These are phyloP conservation scores for Eucalyptus melliodora DNA, from an alignment of 345 rosid genomes.

Conservation along the genomic window DNA sequence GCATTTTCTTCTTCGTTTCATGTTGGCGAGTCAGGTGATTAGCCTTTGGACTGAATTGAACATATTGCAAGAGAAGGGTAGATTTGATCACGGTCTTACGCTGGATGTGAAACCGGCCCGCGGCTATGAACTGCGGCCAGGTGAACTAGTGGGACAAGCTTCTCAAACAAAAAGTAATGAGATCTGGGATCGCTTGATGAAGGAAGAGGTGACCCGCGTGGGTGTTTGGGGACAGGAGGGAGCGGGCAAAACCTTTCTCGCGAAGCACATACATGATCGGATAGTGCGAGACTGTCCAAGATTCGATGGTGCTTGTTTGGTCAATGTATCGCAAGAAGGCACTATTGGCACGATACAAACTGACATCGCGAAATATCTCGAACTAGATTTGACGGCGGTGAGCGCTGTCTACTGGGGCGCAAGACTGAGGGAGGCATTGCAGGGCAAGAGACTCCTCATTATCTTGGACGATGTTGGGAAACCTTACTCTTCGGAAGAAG, in stretches of 20 bases:
- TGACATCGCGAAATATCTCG: not conserved
- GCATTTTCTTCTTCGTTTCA: not conserved
- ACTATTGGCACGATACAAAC: not conserved
- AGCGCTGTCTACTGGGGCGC: not conserved
- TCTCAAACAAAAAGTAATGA: not conserved
- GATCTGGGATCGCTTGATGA: not conserved
- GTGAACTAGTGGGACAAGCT: not conserved
- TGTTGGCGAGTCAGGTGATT: not conserved
- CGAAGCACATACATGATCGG: not conserved
- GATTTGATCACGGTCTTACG: not conserved
- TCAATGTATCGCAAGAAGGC: not conserved
- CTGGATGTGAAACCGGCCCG: not conserved
- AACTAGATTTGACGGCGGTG: not conserved
- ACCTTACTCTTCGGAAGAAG: not conserved
- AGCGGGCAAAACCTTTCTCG: not conserved
- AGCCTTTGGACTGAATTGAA: not conserved
- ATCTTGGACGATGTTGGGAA: not conserved
- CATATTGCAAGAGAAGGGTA: not conserved
- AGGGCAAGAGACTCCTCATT: not conserved
- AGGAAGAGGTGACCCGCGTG: not conserved
- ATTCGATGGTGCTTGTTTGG: not conserved
- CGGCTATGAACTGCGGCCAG: not conserved
- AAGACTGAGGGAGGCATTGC: not conserved
- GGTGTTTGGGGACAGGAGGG: not conserved
- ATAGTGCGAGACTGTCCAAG: not conserved